These are phyloP conservation scores for Allantophomopsis cytisporea DNA, from an alignment of 2,329 filamentous ascomycete genomes.

Conservation along the genomic window DNA sequence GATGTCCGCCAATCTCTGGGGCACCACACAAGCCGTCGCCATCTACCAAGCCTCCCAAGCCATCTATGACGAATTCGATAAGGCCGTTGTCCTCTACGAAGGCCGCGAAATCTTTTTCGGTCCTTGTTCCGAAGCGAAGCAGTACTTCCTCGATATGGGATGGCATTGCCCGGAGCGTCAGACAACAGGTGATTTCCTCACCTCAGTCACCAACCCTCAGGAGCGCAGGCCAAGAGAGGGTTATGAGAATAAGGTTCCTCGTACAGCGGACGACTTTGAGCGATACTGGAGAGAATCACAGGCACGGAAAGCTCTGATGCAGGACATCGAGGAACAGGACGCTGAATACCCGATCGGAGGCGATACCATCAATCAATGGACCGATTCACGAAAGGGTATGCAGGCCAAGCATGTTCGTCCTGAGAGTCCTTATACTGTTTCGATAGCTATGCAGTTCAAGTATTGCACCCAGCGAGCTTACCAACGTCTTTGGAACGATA, in stretches of 20 bases:
- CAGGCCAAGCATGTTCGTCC: conserved; percentile 40
- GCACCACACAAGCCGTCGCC: conserved; percentile 51
- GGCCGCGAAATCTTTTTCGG: conserved; percentile 69
- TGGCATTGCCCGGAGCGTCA: conserved; percentile 53
- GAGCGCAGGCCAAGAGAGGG: conserved; percentile 42
- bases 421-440: conserved; percentile 71
- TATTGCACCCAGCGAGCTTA: conserved; percentile 73
- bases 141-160: conserved; percentile 58
- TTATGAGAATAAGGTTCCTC: conserved; percentile 41
- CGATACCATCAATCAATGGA: conserved; percentile 22
- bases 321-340: conserved; percentile 39
- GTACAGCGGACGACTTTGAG: conserved; percentile 41
- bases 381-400: conserved; percentile 17
- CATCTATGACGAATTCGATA: conserved; percentile 59
- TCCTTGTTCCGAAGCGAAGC: conserved; percentile 44
- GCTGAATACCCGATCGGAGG: conserved; percentile 19
- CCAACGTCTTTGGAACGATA: conserved; percentile 48
- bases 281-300: conserved; percentile 33
- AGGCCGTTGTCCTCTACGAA: conserved; percentile 51
- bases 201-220: conserved; percentile 53
- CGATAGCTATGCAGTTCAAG: conserved; percentile 57
- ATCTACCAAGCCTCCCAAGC: conserved; percentile 62
- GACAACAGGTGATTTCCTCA: conserved; percentile 53
- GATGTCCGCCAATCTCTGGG: conserved; percentile 48
- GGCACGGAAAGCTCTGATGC: conserved; percentile 23